Conservation (phyloP, 169 alveolate species). For the Plasmodium sp. region DNA sequence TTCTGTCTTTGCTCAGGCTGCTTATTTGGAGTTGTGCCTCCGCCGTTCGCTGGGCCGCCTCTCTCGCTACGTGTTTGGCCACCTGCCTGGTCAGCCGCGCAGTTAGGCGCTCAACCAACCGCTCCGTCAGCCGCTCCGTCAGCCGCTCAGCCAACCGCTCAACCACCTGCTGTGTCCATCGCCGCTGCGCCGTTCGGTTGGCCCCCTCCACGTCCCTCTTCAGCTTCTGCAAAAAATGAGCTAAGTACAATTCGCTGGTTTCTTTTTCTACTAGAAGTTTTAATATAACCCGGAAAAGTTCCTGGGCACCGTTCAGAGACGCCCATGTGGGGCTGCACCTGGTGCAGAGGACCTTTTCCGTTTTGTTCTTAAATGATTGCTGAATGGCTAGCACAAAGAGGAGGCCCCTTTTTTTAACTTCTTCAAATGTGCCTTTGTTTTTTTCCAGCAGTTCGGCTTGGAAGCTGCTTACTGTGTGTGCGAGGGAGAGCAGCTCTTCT, state of each 20-base stretch:
- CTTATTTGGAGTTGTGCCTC: conserved; percentile 17
- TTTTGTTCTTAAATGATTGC: conserved; percentile 37
- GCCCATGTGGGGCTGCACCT: background rate
- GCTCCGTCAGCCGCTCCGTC: background rate
- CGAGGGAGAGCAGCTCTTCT: background rate
- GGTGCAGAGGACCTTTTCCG: conserved; percentile 34
- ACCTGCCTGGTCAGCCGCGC: background rate
- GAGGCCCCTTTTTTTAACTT: conserved; percentile 19
- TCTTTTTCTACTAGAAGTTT: conserved; percentile 71
- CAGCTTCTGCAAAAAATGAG: conserved; percentile 24
- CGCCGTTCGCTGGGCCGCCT: background rate
- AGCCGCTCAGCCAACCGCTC: background rate
- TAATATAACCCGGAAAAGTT: conserved; percentile 28
- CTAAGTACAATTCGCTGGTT: conserved; percentile 69
- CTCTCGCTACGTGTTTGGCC: background rate
- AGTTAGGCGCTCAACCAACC: background rate
- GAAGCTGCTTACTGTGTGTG: conserved; percentile 16
- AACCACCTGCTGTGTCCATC: background rate
- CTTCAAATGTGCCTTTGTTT: conserved; percentile 25
- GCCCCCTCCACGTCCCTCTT: conserved; percentile 8
- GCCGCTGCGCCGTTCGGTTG: background rate
- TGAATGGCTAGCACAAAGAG: conserved; percentile 46
- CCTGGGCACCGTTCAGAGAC: background rate
- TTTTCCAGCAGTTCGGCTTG: conserved; percentile 12
- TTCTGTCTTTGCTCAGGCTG: conserved; percentile 13